Evolutionary conservation across 169 alveolate species (phyloP).

Genomic region (Babesia ovata): DNA sequence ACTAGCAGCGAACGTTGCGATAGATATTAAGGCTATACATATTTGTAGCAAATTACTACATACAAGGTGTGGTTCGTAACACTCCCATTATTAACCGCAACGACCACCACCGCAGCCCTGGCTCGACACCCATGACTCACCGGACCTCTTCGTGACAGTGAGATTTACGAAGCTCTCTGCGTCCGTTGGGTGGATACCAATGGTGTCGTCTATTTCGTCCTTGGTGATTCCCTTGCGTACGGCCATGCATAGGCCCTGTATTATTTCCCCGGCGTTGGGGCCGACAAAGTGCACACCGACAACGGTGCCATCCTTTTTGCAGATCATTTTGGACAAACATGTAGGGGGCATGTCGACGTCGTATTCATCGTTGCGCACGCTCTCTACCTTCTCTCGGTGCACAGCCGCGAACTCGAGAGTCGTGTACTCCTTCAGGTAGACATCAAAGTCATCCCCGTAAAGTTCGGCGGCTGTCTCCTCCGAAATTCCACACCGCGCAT

Average conservation of each 20-base stretch:
- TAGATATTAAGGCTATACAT: no score
- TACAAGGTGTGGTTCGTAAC: no score
- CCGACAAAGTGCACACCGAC: constrained; percentile 97
- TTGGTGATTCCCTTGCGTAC: constrained; percentile 91
- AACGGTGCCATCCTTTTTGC: constrained; percentile 88
- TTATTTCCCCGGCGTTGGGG: constrained; percentile 98
- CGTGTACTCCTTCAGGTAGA: constrained; percentile 88
- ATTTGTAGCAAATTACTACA: no score
- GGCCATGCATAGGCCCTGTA: constrained; percentile 95
- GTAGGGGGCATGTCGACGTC: constrained; percentile 82
- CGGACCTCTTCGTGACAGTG: constrained; percentile 84
- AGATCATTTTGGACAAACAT: constrained; percentile 91
- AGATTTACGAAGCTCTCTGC: constrained; percentile 91
- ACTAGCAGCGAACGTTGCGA: no score
- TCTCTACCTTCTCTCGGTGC: constrained; percentile 71
- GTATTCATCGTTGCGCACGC: constrained; percentile 67
- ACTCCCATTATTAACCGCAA: constrained; percentile 78
- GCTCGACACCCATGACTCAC: constrained; percentile 85
- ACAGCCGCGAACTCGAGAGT: constrained; percentile 85
- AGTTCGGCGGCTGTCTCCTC: constrained; percentile 92
- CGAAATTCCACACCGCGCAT: constrained; percentile 92
- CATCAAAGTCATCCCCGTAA: constrained; percentile 80
- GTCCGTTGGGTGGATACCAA: constrained; percentile 97
- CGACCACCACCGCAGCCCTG: constrained; percentile 96
- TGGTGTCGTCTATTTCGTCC: constrained; percentile 85